Base-by-base conservation (phyloP, 1,139 yeast species). In the Debaryomyces subglobosus region DNA sequence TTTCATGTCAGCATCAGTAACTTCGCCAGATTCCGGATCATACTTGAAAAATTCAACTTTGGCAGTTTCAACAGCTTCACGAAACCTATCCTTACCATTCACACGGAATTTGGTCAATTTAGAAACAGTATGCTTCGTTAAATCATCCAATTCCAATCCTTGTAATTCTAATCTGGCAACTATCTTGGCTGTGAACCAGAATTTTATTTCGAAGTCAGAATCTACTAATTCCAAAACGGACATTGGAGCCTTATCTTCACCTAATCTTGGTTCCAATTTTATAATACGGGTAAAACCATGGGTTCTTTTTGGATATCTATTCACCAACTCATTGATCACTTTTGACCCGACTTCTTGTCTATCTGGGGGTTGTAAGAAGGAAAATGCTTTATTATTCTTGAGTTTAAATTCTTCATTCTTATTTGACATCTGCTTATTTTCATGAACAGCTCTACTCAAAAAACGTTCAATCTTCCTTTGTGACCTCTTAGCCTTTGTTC, bases 231-330 rank as follows among this genome's bases (percentile, higher is more conserved):
- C 99, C 48, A 95, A 65, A 13, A 94, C 85, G 2, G 96, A 85
- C 78, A 89, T 94, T 20, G 95, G 94, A 0, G 98, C 97, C 55
- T 86, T 87, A 65, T 95, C 99, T 56, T 94, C 95, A 8, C 79
- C 79, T 46, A 86, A 69, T 58, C 99, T 78, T 29, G 95, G 91
- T 66, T 94, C 98, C 54, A 95, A 74, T 59, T 82, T 85, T 56
- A 92, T 72, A 50, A 92, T 82, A 55, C 99, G 81, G 12, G 98
- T 91, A 71, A 86, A 94, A 1, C 98, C 98, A 53, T 90, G 89
- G 0, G 70, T 64, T 67, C 97, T 79, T 29, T 69, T 62, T 7
- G 74, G 65, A 63, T 88, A 92, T 56, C 96, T 77, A 36, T 78
- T 71, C 3, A 82, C 81, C 41, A 91, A 72, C 43, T 83, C 91